Conservation (phyloP, 805 yeast genomes). For the Ogataea thermomethanolica region DNA sequence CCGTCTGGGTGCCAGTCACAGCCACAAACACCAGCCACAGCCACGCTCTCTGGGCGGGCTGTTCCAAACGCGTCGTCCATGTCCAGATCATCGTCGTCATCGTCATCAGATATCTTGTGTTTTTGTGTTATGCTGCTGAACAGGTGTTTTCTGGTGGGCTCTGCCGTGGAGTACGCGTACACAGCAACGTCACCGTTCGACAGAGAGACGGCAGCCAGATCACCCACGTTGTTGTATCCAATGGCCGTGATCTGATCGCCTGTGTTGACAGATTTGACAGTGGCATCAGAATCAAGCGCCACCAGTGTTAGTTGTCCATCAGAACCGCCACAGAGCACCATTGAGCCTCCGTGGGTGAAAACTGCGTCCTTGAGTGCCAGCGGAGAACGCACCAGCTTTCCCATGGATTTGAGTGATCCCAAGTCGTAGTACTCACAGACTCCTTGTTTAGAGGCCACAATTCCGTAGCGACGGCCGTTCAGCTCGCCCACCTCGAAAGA, state of each 20-base stretch:
- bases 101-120: slow-evolving; percentile 35
- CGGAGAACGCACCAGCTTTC: slow-evolving; percentile 41
- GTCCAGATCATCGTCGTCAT: slow-evolving; percentile 37
- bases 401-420: slow-evolving; percentile 19
- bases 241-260: slow-evolving; percentile 57
- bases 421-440: slow-evolving; percentile 40
- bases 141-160: slow-evolving; percentile 48
- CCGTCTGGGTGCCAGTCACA: slow-evolving; percentile 70
- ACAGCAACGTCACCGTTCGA: slow-evolving; percentile 58
- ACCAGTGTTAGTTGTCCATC: slow-evolving; percentile 53
- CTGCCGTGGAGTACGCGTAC: slow-evolving; percentile 52
- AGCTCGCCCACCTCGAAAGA: slow-evolving; percentile 32
- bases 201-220: slow-evolving; percentile 53
- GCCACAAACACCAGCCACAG: slow-evolving; percentile 7
- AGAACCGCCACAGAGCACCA: slow-evolving; percentile 63
- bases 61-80: slow-evolving; percentile 21
- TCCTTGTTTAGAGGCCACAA: slow-evolving; percentile 42
- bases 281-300: slow-evolving; percentile 37
- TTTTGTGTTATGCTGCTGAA: slow-evolving; percentile 39
- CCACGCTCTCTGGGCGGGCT: slow-evolving; percentile 4
- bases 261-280: slow-evolving; percentile 32
- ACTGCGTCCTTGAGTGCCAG: slow-evolving; percentile 49
- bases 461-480: slow-evolving; percentile 18
- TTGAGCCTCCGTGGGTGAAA: slow-evolving; percentile 59
- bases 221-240: slow-evolving; percentile 55